Conservation (phyloP, 2,329 filamentous ascomycete species). For the Ophiostoma quercus region DNA sequence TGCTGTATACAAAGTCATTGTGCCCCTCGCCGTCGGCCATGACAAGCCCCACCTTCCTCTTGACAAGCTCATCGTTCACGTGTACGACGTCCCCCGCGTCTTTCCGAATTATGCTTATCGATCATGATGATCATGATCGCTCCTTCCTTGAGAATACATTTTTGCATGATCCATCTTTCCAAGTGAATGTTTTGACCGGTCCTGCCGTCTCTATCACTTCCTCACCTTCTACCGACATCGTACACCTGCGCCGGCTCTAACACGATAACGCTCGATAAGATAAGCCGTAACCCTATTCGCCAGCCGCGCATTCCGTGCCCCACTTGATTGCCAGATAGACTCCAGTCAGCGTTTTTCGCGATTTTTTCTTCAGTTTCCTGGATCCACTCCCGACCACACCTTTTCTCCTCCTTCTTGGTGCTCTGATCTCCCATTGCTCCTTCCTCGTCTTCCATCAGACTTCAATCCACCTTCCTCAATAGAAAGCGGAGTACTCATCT, state of each 20-base stretch:
- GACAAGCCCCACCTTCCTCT: background rate
- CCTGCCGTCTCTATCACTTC: background rate
- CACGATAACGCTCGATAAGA: background rate
- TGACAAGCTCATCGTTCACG: background rate
- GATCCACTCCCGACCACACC: constrained; percentile 2
- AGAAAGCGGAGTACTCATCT: constrained; percentile 6
- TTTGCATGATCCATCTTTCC: too few species aligned
- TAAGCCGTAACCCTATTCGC: background rate
- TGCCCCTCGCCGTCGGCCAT: background rate
- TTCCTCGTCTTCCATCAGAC: background rate
- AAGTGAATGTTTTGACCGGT: background rate
- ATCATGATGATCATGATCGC: too few species aligned
- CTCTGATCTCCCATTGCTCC: background rate
- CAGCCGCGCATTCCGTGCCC: background rate
- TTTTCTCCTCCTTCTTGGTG: constrained; percentile 9
- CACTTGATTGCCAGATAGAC: background rate
- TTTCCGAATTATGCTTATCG: background rate
- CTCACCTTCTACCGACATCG: background rate
- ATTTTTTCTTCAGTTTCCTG: constrained; percentile 9
- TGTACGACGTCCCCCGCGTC: background rate
- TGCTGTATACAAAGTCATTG: background rate
- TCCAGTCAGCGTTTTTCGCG: constrained; percentile 1
- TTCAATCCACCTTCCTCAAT: constrained; percentile 2
- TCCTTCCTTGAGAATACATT: background rate
- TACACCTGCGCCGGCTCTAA: background rate